Evolutionary conservation across 1,284 basidiomycete species (phyloP), one percentile per base, ranked within the genome.

Genomic region (Marasmius fiardii): DNA sequence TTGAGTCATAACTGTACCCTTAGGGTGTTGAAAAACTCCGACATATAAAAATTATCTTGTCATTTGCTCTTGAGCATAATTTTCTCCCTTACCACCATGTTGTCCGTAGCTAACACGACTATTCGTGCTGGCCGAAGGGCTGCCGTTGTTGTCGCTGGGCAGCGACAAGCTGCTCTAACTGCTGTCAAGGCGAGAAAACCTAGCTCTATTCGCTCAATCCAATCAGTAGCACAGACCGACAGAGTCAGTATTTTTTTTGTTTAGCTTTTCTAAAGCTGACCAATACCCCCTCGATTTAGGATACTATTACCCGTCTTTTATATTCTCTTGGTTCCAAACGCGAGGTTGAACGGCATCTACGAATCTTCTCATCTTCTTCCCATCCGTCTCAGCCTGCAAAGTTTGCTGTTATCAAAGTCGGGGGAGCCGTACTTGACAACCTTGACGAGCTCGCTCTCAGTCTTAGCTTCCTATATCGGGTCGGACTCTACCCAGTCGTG

Each of bases 251-350:
- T 45, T 35, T 4, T 47, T n/a, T 33, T 20, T 24, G 23, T 45
- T 14, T 52, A 34, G 37, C 48, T 35, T 43, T 16, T 31, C 54
- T 18, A 55, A 39, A 52, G n/a, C 14, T 18, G 28, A 31, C 10
- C 10, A 31, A 31, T 33, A n/a, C 41, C 14, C 18, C 12, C 18
- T 24, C 45, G 21, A 8, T 16, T n/a, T 60, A 95, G 93, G 93
- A 95, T 68, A 95, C 93, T 3, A 95, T 95, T 64, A 93, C 93
- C 53, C 88, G 95, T 52, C 79, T 98, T 20, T 81, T 98, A 43
- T 97, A 97, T 75, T 97, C 94, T 35, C 89, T 98, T 61, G 95
- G 95, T 50, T 93, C 92, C 24, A 93, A 95, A 67, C 90, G 93
- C 62, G 95, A 98, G 72, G 95, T 98, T 60, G 94, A 96, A 71